Conservation (phyloP, 306 rosid species). For the Morella rubra region DNA sequence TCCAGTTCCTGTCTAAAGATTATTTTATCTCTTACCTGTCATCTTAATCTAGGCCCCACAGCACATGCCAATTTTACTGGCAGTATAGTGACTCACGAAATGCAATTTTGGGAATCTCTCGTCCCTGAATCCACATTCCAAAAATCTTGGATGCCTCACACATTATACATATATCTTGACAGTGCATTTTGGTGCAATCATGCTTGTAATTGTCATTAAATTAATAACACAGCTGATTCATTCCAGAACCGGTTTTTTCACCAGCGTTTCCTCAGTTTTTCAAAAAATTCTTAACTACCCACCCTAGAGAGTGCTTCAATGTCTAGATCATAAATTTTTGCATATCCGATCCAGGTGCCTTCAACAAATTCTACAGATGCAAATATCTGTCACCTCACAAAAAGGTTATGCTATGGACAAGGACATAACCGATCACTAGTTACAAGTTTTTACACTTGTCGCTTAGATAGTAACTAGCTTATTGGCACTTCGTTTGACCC, state of each 20-base stretch:
- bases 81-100: background rate
- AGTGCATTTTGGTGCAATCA: background rate
- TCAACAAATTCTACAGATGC: background rate
- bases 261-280: background rate
- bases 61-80: background rate
- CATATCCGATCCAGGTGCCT: background rate
- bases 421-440: background rate
- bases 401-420: background rate
- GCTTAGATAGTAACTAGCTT: background rate
- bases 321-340: background rate
- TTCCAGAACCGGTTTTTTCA: background rate
- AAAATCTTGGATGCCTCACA: background rate
- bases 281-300: background rate
- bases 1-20: background rate
- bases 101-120: background rate
- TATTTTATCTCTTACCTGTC: background rate
- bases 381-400: background rate
- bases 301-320: background rate
- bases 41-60: background rate
- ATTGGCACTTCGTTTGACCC: background rate
- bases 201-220: background rate
- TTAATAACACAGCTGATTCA: background rate
- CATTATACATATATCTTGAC: background rate
- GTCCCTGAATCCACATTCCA: background rate
- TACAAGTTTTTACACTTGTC: too few relatives aligned